phyloP scores from a whole-genome alignment of 768 basidiomycete species.

The Psilocybe subaeruginosa region DNA sequence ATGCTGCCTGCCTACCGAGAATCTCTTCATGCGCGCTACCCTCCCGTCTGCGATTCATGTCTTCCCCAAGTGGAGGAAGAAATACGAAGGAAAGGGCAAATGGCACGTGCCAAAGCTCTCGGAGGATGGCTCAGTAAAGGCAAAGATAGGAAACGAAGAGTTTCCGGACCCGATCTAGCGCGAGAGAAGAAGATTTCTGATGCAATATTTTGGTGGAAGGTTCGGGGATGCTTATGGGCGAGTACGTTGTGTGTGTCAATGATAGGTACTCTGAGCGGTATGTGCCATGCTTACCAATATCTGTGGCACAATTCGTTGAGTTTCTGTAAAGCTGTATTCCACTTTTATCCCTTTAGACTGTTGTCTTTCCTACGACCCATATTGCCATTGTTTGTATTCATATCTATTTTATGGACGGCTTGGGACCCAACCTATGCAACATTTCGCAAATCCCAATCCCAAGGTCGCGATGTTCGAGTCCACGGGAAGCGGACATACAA shows the following conservation, averaged over 20 bases:
- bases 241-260: conserved; percentile 45
- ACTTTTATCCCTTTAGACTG: conserved; percentile 28
- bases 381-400: conserved; percentile 51
- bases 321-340: conserved; percentile 33
- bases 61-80: conserved; percentile 81
- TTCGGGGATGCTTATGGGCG: conserved; percentile 72
- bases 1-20: conserved; percentile 72
- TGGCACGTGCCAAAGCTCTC: conserved; percentile 80
- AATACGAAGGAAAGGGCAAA: conserved; percentile 75
- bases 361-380: conserved; percentile 35
- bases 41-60: conserved; percentile 81
- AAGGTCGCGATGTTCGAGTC: conserved; percentile 73
- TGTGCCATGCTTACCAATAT: conserved; percentile 19
- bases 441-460: conserved; percentile 58
- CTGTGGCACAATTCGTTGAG: background rate
- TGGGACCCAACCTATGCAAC: conserved; percentile 87
- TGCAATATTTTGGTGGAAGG: conserved; percentile 61
- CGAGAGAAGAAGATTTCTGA: conserved; percentile 49
- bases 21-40: conserved; percentile 81
- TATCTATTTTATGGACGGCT: conserved; percentile 76
- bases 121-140: conserved; percentile 73
- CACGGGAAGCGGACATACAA: conserved; percentile 66
- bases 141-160: conserved; percentile 57
- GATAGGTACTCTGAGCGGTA: conserved; percentile 49
- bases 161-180: conserved; percentile 41